These are phyloP conservation scores for Celoporthe dispersa DNA, from an alignment of 2,329 filamentous ascomycete genomes.

Conservation along the genomic window DNA sequence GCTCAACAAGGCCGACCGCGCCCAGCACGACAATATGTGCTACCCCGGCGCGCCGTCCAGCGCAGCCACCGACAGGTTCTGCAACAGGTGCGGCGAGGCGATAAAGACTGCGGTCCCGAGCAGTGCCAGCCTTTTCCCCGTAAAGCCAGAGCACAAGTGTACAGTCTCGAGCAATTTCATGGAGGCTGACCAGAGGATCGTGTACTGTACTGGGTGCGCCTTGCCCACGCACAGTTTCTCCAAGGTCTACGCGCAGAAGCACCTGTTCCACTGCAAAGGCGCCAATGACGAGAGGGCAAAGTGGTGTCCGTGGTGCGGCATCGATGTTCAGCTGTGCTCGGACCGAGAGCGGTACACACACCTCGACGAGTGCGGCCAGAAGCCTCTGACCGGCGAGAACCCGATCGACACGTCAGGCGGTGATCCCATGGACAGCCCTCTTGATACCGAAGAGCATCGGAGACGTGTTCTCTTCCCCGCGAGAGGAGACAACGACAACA, in stretches of 20 bases:
- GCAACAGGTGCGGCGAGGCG: slow-evolving; percentile 21
- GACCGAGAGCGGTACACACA: slow-evolving; percentile 11
- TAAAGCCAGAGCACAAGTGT: neutral
- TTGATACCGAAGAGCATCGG: neutral
- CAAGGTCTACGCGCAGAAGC: slow-evolving; percentile 19
- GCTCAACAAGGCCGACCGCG: slow-evolving; percentile 26
- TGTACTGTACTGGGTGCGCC: slow-evolving; percentile 24
- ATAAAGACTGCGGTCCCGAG: neutral
- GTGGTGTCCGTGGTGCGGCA: slow-evolving; percentile 32
- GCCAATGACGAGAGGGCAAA: neutral
- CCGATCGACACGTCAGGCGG: slow-evolving; percentile 21
- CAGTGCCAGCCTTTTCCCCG: neutral
- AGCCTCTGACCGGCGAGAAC: slow-evolving; percentile 13
- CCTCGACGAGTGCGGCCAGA: slow-evolving; percentile 18
- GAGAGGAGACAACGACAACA: neutral
- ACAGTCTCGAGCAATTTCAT: neutral
- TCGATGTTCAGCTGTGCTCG: slow-evolving; percentile 15
- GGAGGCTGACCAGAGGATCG: neutral
- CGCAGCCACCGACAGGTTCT: slow-evolving; percentile 6
- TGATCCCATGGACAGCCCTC: slow-evolving; percentile 14
- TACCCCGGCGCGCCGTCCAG: slow-evolving; percentile 13
- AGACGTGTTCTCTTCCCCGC: neutral
- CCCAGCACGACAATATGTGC: slow-evolving; percentile 30
- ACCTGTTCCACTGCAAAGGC: slow-evolving; percentile 27
- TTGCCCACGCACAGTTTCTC: slow-evolving; percentile 20